Base-by-base conservation (phyloP, 2,329 filamentous ascomycete genomes). In the Claviceps fusiformis region DNA sequence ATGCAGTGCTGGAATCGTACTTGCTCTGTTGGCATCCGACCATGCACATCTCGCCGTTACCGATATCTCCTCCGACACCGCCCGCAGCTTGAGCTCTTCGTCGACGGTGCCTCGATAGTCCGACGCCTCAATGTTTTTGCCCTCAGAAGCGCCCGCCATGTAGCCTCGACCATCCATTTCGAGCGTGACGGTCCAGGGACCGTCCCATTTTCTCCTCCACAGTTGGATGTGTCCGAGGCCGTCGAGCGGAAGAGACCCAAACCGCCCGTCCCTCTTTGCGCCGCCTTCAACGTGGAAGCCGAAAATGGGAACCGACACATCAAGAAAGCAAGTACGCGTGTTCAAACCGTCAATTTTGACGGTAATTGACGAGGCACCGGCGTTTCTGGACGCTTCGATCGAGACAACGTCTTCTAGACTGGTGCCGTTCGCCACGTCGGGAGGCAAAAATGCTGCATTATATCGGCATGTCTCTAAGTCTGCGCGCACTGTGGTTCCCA, bases 141-240 rank as follows among this genome's bases (percentile, higher is more conserved):
- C 29, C 17, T 47, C 29, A 17, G 46, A 19, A 4, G 29, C 9
- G 3, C 13, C 47, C 19, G 11, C 37, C 7, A 51, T 27, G 11
- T 50, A 50, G 11, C 53, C 49, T 5, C 56, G 50, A 2, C 62
- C 61, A 17, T 60, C 61, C 10, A 68, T 48, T 10, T 65, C 51
- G 0, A 71, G 54, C 9, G 64, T 67, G 19, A 95, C 84, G 17
- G 78, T 77, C 88, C 91, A 96, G 3, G 78, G 78, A 33, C 81
- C 81, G 50, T 82, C 78, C 85, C 89, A 95, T 41, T 84, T 81
- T 39, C 93, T 79, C 60, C 87, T 86, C 86, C 91, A 96, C 11
- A 97, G 77, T 56, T 85, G 80, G 54, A 95, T 76, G 57, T 85
- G 80, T 46, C 75, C 76, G 55, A 86, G 76, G 1, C 87, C 87